Evolutionary conservation across 1,139 yeast species (phyloP), one percentile per base, ranked within the genome.

Genomic region (Zygoascus hellenicus): DNA sequence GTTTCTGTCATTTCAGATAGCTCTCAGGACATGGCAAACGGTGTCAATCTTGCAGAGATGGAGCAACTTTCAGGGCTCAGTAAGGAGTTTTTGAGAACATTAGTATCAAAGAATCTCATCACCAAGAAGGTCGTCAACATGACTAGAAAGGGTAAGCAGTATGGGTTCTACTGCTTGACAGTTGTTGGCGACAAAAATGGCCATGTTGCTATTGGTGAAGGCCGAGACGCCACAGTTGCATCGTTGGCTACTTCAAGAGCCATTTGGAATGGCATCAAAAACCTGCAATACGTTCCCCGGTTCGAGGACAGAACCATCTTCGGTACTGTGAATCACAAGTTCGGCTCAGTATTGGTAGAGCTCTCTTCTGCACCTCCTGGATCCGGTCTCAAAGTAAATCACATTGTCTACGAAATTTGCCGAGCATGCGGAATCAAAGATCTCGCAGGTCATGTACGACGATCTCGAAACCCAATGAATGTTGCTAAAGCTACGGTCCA

Each of bases 341-440:
- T 72, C 68, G 96, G 89, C 61, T 95, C 97, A 31, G 94, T 90
- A 45, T 79, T 83, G 59, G 74, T 92, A 57, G 80, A 82, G 59
- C 71, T 92, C 57, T 79, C 90, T 61, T 80, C 96, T 3, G 92
- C 96, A 1, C 95, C 96, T 35, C 83, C 95, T 2, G 97, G 97
- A 57, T 86, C 87, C 56, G 99, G 99, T 31, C 76, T 92, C 51
- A 78, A 97, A 61, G 97, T 90, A 44, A 90, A 90, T 69, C 95
- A 88, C 58, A 80, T 83, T 65, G 83, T 92, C 56, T 88, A 84
- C 61, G 97, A 90, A 69, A 81, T 94, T 51, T 92, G 97, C 67
- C 88, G 85, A 63, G 83, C 92, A 53, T 96, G 94, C 2, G 99
- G 99, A 54, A 89, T 92, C 63, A 86, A 84, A 65, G 99, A 92